Base-by-base conservation (phyloP, 805 yeast species). In the Maudiozyma barnettii region DNA sequence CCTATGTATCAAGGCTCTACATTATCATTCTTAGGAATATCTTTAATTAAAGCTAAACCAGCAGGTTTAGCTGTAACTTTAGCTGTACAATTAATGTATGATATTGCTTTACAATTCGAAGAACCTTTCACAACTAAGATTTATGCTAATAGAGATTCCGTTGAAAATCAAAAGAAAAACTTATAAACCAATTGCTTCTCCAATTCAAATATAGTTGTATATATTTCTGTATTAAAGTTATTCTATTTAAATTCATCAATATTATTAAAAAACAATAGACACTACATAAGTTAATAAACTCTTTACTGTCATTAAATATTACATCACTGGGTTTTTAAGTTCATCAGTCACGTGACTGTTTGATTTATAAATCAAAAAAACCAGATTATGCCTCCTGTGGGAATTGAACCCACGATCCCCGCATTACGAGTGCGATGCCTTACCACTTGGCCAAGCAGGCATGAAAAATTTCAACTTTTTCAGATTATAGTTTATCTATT, bases 1-100 rank as follows among this genome's bases (percentile, higher is more conserved):
- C 99, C 99, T 54, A 93, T 93, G 99, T 93, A 93, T 68, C 83
- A 84, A 61, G 99, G 99, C 14, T 85, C 95, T 9, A 78, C 90
- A 20, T 70, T 91, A 54, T 81, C 95, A 45, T 93, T 93, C 73
- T 70, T 93, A 61, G 99, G 96, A 40, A 82, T 95, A 39, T 91
- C 95, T 3, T 72, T 93, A 54, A 84, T 82, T 77, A 81, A 78
- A 63, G 97, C 82, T 29, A 90, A 89, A 65, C 95, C 97, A 30
- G 84, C 95, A 1, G 99, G 99, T 22, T 59, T 93, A 43, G 68
- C 79, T 43, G 78, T 89, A 26, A 72, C 95, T 40, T 71, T 72
- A 2, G 69, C 86, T 53, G 99, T 93, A 6, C 80, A 77, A 59
- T 64, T 81, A 40, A 84, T 91, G 89, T 93, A 93, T 70, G 70